Evolutionary conservation across 768 basidiomycete genomes (phyloP).

Genomic region (Suillus alpinus): DNA sequence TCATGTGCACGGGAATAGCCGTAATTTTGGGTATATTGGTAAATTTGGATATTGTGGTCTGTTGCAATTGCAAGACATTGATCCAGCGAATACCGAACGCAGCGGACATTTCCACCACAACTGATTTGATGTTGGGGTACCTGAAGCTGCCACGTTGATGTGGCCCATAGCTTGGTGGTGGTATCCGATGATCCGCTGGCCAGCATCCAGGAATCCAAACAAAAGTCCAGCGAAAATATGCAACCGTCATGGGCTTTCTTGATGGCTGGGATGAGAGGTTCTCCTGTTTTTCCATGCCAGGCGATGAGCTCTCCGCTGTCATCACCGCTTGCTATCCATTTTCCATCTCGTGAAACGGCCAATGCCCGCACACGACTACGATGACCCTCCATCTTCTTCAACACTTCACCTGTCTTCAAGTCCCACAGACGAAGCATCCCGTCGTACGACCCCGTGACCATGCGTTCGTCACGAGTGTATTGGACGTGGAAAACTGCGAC

Average conservation of each 20-base stretch:
- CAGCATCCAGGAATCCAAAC: neutral
- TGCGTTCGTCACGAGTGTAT: too few species aligned
- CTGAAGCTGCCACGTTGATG: too few species aligned
- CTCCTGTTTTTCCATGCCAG: neutral
- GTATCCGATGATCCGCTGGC: neutral
- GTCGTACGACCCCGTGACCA: neutral
- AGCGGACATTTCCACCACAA: neutral
- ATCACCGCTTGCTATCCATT: neutral
- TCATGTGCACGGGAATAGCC: too few species aligned
- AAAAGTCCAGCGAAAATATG: neutral
- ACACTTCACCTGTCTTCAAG: neutral
- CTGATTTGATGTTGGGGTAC: neutral
- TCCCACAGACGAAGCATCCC: neutral
- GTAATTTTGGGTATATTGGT: too few species aligned
- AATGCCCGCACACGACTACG: neutral
- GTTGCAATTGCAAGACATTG: neutral
- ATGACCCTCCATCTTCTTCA: neutral
- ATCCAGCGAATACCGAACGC: neutral
- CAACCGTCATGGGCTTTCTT: neutral
- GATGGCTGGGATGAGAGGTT: neutral
- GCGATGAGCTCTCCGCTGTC: neutral
- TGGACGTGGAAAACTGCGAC: neutral
- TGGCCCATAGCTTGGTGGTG: neutral
- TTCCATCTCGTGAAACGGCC: neutral
- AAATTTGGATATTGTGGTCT: neutral